phyloP scores from a whole-genome alignment of 352 stramenopile species.

The Phytophthora sp. region DNA sequence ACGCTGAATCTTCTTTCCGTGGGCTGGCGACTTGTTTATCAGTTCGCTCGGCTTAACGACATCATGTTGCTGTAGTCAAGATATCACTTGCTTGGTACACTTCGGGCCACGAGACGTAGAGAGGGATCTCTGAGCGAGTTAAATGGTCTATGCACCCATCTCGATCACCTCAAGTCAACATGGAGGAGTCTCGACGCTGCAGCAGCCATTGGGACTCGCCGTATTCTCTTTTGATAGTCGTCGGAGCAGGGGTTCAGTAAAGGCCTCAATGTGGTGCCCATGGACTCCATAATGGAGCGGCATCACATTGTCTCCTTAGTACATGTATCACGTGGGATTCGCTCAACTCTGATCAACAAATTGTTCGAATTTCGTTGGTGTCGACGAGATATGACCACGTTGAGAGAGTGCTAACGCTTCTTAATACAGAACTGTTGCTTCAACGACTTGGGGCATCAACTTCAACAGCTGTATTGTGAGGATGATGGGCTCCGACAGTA shows the following conservation, averaged over 20 bases:
- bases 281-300: too few species aligned
- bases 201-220: neutral
- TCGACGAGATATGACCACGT: slow-evolving; percentile 30
- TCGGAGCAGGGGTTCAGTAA: slow-evolving; percentile 7
- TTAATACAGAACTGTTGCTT: too few species aligned
- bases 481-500: slow-evolving; percentile 4
- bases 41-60: slow-evolving; percentile 13
- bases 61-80: too few species aligned
- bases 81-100: too few species aligned
- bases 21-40: slow-evolving; percentile 4
- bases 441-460: too few species aligned
- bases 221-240: too few species aligned
- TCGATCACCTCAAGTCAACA: slow-evolving; percentile 19
- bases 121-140: slow-evolving; percentile 18
- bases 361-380: slow-evolving; percentile 40
- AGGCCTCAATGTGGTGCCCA: slow-evolving; percentile 11
- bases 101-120: slow-evolving; percentile 21
- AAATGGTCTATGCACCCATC: slow-evolving; percentile 3
- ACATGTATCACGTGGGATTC: slow-evolving; percentile 31
- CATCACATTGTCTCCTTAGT: slow-evolving; percentile 31
- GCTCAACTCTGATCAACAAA: neutral
- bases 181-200: neutral
- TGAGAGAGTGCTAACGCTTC: too few species aligned
- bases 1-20: slow-evolving; percentile 13
- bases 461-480: neutral